These are phyloP conservation scores for Aureobasidium namibiae DNA, from an alignment of 2,329 filamentous ascomycete species.

Conservation along the genomic window DNA sequence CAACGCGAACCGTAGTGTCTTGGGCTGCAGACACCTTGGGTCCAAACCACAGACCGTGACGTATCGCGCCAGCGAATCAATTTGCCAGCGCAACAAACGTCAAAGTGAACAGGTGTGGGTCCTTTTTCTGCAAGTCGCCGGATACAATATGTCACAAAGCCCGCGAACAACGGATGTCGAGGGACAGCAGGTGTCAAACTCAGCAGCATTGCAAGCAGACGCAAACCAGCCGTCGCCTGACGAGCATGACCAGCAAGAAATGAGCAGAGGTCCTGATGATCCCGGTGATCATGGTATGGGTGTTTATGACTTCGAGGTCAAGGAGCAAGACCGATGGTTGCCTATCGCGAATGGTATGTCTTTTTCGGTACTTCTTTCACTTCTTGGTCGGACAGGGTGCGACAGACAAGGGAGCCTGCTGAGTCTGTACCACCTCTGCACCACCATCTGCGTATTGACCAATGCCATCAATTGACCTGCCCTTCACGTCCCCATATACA, in stretches of 20 bases:
- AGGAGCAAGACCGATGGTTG: slow-evolving; percentile 98
- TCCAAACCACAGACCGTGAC: slow-evolving; percentile 20
- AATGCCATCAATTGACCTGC: slow-evolving; percentile 22
- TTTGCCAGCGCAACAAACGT: slow-evolving; percentile 22
- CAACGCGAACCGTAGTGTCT: slow-evolving; percentile 13
- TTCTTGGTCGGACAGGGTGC: neutral
- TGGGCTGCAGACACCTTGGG: slow-evolving; percentile 11
- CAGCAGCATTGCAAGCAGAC: slow-evolving; percentile 11
- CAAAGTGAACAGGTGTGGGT: slow-evolving; percentile 4
- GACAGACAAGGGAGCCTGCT: neutral
- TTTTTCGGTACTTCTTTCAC: slow-evolving; percentile 12
- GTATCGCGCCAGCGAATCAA: slow-evolving; percentile 25
- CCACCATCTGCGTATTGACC: slow-evolving; percentile 24
- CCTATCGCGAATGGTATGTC: slow-evolving; percentile 99
- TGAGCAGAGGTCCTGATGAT: slow-evolving; percentile 20
- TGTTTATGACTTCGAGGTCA: slow-evolving; percentile 93
- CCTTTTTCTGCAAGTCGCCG: slow-evolving; percentile 44
- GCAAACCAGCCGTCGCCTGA: slow-evolving; percentile 36
- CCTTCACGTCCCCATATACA: slow-evolving; percentile 27
- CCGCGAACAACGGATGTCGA: slow-evolving; percentile 83
- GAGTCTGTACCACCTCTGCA: slow-evolving; percentile 22
- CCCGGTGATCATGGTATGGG: slow-evolving; percentile 49
- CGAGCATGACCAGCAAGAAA: slow-evolving; percentile 66
- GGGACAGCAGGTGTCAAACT: slow-evolving; percentile 38
- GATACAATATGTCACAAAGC: slow-evolving; percentile 89